These are phyloP conservation scores for Cornus kousa DNA, from an alignment of 148 eudicot genomes.

Conservation along the genomic window DNA sequence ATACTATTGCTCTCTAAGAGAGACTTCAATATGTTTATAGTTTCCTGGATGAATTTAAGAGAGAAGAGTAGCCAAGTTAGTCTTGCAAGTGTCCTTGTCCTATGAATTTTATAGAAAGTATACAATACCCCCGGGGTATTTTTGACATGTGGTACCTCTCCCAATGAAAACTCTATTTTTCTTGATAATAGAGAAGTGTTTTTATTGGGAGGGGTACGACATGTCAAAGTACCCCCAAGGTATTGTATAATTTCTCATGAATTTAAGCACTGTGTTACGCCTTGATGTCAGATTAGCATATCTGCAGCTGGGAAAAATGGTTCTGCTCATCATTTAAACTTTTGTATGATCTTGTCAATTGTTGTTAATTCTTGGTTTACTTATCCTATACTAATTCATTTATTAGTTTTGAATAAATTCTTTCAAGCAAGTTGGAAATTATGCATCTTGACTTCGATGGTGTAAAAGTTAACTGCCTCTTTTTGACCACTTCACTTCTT, in stretches of 20 bases:
- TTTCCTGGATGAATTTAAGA: neutral
- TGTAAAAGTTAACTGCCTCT: neutral
- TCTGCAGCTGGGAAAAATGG: neutral
- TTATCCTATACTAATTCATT: neutral
- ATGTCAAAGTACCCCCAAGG: too few species aligned
- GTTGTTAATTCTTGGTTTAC: neutral
- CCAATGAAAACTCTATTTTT: too few species aligned
- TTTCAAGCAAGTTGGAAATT: neutral
- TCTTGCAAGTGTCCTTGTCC: neutral
- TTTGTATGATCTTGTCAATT: neutral
- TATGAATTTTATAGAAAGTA: neutral
- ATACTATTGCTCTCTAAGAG: neutral
- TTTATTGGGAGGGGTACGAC: too few species aligned
- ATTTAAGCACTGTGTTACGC: neutral
- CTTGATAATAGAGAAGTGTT: too few species aligned
- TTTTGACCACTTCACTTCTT: neutral
- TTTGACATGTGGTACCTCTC: too few species aligned
- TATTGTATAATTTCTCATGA: too few species aligned
- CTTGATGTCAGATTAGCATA: neutral
- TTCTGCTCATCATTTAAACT: neutral
- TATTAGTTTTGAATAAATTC: neutral
- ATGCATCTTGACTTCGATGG: neutral
- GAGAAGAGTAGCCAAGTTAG: neutral
- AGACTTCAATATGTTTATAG: neutral
- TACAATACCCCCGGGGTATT: too few species aligned